Evolutionary conservation across 345 rosid species (phyloP).

Genomic region (Viola odorata): DNA sequence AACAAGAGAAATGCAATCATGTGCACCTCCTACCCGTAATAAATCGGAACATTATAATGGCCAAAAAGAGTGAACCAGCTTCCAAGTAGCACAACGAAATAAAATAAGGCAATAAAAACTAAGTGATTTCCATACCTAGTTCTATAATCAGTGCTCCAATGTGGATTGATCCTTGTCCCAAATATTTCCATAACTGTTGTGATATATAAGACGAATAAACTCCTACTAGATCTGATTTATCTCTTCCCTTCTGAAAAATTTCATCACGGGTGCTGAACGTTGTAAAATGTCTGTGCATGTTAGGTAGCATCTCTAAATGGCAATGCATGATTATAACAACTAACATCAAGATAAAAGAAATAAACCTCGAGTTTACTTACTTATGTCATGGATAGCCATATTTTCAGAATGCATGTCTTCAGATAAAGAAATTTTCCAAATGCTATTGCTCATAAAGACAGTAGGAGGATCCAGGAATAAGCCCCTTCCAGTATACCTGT

Average conservation of each 20-base stretch:
- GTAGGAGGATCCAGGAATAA: constrained; percentile 90
- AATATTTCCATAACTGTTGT: constrained; percentile 33
- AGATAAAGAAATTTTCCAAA: constrained; percentile 71
- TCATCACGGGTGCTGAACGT: constrained; percentile 61
- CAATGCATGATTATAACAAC: background rate
- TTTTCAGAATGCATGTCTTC: constrained; percentile 33
- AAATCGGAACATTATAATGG: too few relatives aligned
- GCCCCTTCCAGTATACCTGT: constrained; percentile 94
- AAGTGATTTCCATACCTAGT: constrained; percentile 58
- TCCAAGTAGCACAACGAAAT: too few relatives aligned
- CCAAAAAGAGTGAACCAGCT: too few relatives aligned
- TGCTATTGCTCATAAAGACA: constrained; percentile 47
- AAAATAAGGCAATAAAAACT: background rate
- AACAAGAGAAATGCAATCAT: too few relatives aligned
- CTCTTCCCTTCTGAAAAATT: constrained; percentile 60
- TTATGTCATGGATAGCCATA: constrained; percentile 23
- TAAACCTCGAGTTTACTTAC: constrained; percentile 30
- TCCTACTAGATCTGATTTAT: constrained; percentile 52
- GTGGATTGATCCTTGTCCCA: constrained; percentile 28
- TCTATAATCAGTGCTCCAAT: constrained; percentile 89
- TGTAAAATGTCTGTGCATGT: constrained; percentile 29
- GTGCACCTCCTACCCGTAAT: too few relatives aligned
- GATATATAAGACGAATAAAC: constrained; percentile 59
- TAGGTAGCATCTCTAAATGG: constrained; percentile 11
- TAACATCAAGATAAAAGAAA: constrained; percentile 8